A percentile compares a stretch with the other conserved stretches of the same genome.
Evolutionary conservation across 2,329 filamentous ascomycete species (phyloP).

Genomic region (Alternaria brassicae): DNA sequence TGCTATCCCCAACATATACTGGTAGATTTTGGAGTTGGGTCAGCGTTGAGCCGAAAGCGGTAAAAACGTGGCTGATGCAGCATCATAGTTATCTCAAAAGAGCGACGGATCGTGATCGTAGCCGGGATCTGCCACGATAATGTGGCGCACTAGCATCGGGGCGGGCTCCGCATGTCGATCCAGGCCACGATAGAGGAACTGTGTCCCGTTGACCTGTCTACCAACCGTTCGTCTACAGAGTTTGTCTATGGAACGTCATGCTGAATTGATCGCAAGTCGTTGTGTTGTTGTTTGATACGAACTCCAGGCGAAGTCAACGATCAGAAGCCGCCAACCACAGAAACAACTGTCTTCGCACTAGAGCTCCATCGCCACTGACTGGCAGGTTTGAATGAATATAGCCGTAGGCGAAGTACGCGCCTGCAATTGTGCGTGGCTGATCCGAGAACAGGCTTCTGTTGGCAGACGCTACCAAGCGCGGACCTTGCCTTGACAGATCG

Average conservation of each 20-base stretch:
- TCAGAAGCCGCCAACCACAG: not conserved
- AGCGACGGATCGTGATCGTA: not conserved
- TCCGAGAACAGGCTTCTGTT: not conserved
- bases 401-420: not conserved
- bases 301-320: not conserved
- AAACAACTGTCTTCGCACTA: not conserved
- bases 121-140: not conserved
- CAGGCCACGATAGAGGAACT: not conserved
- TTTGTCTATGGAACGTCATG: not conserved
- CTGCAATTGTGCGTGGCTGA: not conserved
- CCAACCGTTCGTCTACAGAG: not conserved
- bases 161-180: not conserved
- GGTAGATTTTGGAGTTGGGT: not conserved
- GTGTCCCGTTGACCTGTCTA: not conserved
- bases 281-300: not conserved
- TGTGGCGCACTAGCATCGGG: not conserved
- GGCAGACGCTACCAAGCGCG: not conserved
- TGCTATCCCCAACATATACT: not conserved
- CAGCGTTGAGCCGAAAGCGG: not conserved
- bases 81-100: constrained; percentile 1
- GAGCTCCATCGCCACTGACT: not conserved
- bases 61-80: not conserved
- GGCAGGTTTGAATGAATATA: not conserved
- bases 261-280: not conserved
- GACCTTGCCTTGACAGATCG: constrained; percentile 1